These are phyloP conservation scores for Mitragyna speciosa DNA, from an alignment of 257 asterid species.

Conservation along the genomic window DNA sequence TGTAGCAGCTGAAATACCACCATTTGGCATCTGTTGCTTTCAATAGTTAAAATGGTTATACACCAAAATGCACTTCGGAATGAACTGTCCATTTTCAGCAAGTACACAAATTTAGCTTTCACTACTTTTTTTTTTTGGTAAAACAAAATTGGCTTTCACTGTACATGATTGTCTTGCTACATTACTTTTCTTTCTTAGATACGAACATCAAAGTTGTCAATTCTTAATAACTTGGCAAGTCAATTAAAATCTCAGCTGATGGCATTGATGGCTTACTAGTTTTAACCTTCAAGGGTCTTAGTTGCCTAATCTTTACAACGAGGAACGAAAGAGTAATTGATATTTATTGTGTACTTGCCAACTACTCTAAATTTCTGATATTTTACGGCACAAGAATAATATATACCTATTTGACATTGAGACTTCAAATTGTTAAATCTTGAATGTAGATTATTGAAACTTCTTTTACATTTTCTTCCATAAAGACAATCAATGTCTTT, in stretches of 20 bases:
- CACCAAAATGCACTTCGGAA: slow-evolving; percentile 2
- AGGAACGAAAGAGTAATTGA: not conserved
- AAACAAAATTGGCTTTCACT: slow-evolving; percentile 12
- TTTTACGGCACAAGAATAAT: not conserved
- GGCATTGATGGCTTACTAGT: not conserved
- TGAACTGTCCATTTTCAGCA: not conserved
- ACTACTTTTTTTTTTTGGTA: too few species aligned
- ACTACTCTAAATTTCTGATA: not conserved
- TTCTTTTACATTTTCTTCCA: not conserved
- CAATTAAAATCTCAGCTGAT: slow-evolving; percentile 13
- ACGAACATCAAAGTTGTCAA: slow-evolving; percentile 10
- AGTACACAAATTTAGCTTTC: slow-evolving; percentile 13
- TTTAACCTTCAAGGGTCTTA: not conserved
- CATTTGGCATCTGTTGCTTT: slow-evolving; percentile 15
- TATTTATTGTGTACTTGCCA: not conserved
- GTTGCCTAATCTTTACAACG: not conserved
- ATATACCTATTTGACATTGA: not conserved
- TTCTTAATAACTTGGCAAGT: slow-evolving; percentile 10
- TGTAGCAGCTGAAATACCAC: not conserved
- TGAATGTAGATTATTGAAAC: not conserved
- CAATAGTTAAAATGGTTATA: not conserved
- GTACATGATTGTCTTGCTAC: slow-evolving; percentile 6
- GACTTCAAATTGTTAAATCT: not conserved
- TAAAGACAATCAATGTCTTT: too few species aligned
- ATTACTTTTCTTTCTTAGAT: slow-evolving; percentile 3